Percentiles rank a stretch among this genome's conserved stretches.
phyloP scores from a whole-genome alignment of 257 asterid species.

The Ilex asprella region DNA sequence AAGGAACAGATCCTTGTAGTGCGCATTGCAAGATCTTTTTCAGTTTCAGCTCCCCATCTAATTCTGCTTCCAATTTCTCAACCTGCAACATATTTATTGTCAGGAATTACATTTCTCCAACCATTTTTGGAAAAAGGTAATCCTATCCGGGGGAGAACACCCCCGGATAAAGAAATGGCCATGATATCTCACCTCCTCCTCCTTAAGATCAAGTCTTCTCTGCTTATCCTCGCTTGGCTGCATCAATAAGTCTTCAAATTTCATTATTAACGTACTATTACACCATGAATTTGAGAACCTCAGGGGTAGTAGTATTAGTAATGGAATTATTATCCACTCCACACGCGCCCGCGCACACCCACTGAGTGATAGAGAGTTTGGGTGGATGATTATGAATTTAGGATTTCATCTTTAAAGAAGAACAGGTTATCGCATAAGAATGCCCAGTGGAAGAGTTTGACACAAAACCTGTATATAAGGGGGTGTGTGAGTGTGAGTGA shows the following conservation, averaged over 20 bases:
- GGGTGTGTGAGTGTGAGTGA: background rate
- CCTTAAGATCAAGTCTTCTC: slow-evolving; percentile 35
- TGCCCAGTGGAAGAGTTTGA: too few relatives aligned
- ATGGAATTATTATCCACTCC: background rate
- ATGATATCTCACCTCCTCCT: slow-evolving; percentile 34
- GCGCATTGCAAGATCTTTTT: slow-evolving; percentile 71
- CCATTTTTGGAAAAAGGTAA: background rate
- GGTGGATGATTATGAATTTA: too few relatives aligned
- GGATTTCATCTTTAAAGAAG: too few relatives aligned
- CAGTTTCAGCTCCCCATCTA: slow-evolving; percentile 63
- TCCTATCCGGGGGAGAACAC: background rate
- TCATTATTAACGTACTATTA: slow-evolving; percentile 37
- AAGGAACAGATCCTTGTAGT: slow-evolving; percentile 55
- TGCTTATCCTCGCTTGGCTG: slow-evolving; percentile 54
- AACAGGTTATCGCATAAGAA: too few relatives aligned
- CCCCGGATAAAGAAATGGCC: background rate
- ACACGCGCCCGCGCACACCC: too few relatives aligned
- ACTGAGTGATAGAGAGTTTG: too few relatives aligned
- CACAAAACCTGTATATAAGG: background rate
- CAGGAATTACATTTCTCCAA: background rate
- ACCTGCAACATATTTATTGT: slow-evolving; percentile 27
- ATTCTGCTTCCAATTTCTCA: slow-evolving; percentile 46
- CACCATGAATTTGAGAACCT: background rate
- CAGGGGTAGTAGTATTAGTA: background rate
- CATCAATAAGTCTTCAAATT: slow-evolving; percentile 88